Conservation (phyloP, 2,329 filamentous ascomycete genomes). For the Diaporthe ilicicola region DNA sequence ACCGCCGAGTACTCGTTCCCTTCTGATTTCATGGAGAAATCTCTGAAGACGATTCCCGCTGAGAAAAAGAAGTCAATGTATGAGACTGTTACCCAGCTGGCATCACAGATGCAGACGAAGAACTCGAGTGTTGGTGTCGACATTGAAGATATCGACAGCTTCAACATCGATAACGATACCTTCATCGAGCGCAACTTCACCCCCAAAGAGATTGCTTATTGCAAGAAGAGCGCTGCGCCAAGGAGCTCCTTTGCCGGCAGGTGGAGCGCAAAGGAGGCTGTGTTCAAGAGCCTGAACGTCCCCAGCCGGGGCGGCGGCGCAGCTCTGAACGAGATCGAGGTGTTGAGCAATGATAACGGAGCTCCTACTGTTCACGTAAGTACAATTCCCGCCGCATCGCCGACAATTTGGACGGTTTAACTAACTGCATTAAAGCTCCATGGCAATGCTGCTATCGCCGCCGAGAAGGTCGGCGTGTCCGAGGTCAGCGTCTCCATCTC, state of each 20-base stretch:
- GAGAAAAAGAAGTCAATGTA: conserved; percentile 69
- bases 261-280: conserved; percentile 98
- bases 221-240: conserved; percentile 78
- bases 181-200: conserved; percentile 98
- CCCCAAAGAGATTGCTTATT: conserved; percentile 83
- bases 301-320: conserved; percentile 88
- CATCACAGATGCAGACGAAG: conserved; percentile 67
- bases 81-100: conserved; percentile 80
- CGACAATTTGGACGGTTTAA: conserved; percentile 2
- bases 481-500: conserved; percentile 93
- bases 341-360: conserved; percentile 80
- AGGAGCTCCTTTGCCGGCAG: conserved; percentile 93
- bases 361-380: conserved; percentile 87
- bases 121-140: conserved; percentile 91
- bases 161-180: conserved; percentile 94
- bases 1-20: conserved; percentile 80
- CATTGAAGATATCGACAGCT: conserved; percentile 84
- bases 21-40: conserved; percentile 70
- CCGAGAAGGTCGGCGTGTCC: conserved; percentile 88
- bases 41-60: conserved; percentile 60
- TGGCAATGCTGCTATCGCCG: conserved; percentile 82
- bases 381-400: neutral
- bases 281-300: conserved; percentile 96
- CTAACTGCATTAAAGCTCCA: conserved; percentile 73
- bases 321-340: conserved; percentile 93